Evolutionary conservation across 805 yeast species (phyloP).

Genomic region (Millerozyma miso): DNA sequence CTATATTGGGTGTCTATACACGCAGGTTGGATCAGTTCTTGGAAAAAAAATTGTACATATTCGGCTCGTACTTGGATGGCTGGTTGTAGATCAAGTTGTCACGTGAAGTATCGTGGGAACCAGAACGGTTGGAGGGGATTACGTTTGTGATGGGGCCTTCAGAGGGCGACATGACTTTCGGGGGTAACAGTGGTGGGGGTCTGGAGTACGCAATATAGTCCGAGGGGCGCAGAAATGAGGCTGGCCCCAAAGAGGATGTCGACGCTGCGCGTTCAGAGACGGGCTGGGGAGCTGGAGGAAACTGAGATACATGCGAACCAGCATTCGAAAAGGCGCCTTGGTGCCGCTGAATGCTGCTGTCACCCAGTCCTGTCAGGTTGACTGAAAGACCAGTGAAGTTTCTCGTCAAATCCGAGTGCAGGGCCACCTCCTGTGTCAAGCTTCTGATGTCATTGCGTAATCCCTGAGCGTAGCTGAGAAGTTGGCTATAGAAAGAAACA

Average conservation of each 20-base stretch:
- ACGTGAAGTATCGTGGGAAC: neutral
- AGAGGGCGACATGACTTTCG: slow-evolving; percentile 3
- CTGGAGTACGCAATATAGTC: slow-evolving; percentile 1
- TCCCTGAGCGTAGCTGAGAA: slow-evolving; percentile 27
- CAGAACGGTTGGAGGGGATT: neutral
- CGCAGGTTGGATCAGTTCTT: slow-evolving; percentile 10
- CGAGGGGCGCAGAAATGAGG: neutral
- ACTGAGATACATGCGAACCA: neutral
- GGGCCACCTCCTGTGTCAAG: neutral
- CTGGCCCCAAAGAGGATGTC: neutral
- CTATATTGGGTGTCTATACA: neutral
- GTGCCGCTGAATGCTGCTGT: neutral
- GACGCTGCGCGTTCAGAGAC: neutral
- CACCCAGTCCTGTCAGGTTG: neutral
- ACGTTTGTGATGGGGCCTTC: neutral
- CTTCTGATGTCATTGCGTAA: slow-evolving; percentile 5
- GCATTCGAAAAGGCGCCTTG: neutral
- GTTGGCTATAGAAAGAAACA: slow-evolving; percentile 53
- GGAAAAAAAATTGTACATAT: slow-evolving; percentile 42
- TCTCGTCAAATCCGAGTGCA: neutral
- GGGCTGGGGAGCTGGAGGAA: neutral
- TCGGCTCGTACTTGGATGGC: slow-evolving; percentile 46
- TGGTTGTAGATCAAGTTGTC: slow-evolving; percentile 24
- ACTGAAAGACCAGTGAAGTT: neutral
- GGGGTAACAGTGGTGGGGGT: slow-evolving; percentile 6